Base-by-base conservation (phyloP, 768 basidiomycete species). In the Peribolospora kevripleyi region DNA sequence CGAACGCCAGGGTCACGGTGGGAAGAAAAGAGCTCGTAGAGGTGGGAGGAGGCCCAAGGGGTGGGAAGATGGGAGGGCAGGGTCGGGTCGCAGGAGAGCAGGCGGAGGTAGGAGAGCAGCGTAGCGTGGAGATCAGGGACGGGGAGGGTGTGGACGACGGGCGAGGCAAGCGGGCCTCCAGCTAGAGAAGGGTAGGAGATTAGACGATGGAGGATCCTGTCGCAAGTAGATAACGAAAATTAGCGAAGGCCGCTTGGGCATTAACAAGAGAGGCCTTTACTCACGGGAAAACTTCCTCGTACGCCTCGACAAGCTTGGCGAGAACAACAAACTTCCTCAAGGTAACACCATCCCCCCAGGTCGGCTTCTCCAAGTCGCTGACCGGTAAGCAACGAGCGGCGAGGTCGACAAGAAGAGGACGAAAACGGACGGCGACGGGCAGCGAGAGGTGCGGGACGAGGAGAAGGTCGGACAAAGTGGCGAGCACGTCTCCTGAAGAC, bases 321-420 rank as follows among this genome's bases (percentile, higher is more conserved):
- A 68, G 50, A 0, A 65, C 67, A 7, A 57, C 54, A 37, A 67
- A 73, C 57, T 13, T 60, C 61, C 14, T 58, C 58, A 11, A 52
- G 54, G 47, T 61, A 51, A 8, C 57, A 60, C 2, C 53, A 5
- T 45, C 8, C 56, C 54, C 0, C 42, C 42, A 3, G 51, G 52
- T 38, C 9, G 36, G 9, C 45, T 39, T 72, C 68, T 73, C 67
- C 43, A 71, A 61, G 14, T 57, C 55, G 43, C 63, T 54, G 6
- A 71, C 68, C n/a, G 79, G 70, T 46, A 90, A 64, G 86, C 85
- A 93, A 62, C 82, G 68, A 3, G 82, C 82, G 62, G 79, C 80
- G 37, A 97, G 68, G 66, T 91, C 83, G 38, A 81, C 61, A 45
- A 86, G 65, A 53, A 95, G 67, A 3, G 90, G 88, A 58, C 81